These are phyloP conservation scores for Yarrowia hollandica DNA, from an alignment of 805 yeast genomes.

Conservation along the genomic window DNA sequence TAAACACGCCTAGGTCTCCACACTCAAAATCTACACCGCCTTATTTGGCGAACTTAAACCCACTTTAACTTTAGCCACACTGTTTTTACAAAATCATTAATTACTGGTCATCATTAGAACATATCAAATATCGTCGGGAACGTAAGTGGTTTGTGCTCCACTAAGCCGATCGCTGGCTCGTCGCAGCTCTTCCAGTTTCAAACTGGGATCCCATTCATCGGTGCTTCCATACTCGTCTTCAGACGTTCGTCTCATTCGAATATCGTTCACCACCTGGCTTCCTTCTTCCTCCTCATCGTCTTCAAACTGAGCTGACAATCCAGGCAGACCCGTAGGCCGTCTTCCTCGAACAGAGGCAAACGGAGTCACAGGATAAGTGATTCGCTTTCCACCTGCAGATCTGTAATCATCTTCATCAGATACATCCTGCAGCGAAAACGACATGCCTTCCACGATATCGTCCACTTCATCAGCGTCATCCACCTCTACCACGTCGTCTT, in stretches of 20 bases:
- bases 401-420: not conserved
- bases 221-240: constrained; percentile 7
- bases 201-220: constrained; percentile 15
- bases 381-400: not conserved
- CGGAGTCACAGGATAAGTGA: constrained; percentile 20
- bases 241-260: constrained; percentile 1
- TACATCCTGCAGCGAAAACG: not conserved
- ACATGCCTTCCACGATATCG: constrained; percentile 1
- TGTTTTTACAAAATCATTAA: no score
- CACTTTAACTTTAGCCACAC: no score
- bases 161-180: constrained; percentile 5
- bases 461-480: not conserved
- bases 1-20: no score
- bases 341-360: constrained; percentile 14
- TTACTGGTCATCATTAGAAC: no score
- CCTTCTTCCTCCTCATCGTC: constrained; percentile 3
- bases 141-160: not conserved
- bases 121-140: constrained; percentile 11
- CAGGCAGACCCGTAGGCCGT: constrained; percentile 15
- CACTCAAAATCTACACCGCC: no score
- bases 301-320: not conserved
- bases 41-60: no score
- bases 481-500: constrained; percentile 14
- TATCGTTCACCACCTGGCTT: constrained; percentile 10
- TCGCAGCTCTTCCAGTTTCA: constrained; percentile 15